Evolutionary conservation across 2,329 filamentous ascomycete species (phyloP).

Genomic region (Aspergillus fumigatus): DNA sequence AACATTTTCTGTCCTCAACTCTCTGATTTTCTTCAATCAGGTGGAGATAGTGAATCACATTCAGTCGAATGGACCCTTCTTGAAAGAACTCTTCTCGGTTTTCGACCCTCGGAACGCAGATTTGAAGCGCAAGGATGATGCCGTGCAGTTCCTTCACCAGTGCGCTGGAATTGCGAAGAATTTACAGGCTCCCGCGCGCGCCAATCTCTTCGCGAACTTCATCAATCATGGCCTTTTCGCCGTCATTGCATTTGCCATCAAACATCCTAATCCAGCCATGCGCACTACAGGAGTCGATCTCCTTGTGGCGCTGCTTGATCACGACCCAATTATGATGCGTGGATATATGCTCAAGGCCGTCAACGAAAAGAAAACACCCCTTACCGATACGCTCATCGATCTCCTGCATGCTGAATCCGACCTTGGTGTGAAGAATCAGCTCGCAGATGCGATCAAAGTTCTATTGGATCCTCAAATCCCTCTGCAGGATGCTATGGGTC

Average conservation of each 20-base stretch:
- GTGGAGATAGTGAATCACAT: constrained; percentile 95
- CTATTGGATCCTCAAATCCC: constrained; percentile 70
- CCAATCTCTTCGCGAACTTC: constrained; percentile 84
- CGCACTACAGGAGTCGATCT: constrained; percentile 92
- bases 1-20: constrained; percentile 95
- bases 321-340: constrained; percentile 91
- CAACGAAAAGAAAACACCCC: constrained; percentile 74
- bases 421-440: constrained; percentile 88
- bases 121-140: constrained; percentile 78
- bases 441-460: constrained; percentile 92
- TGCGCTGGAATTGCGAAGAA: constrained; percentile 94
- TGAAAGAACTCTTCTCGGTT: constrained; percentile 82
- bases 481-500: constrained; percentile 54
- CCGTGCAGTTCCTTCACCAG: constrained; percentile 93
- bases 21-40: constrained; percentile 97
- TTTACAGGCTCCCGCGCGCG: constrained; percentile 75
- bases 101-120: constrained; percentile 65
- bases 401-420: constrained; percentile 87
- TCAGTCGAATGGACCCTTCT: constrained; percentile 72
- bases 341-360: constrained; percentile 90
- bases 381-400: constrained; percentile 91
- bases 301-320: constrained; percentile 87
- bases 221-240: constrained; percentile 79
- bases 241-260: constrained; percentile 87
- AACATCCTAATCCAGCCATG: constrained; percentile 76